Conservation (phyloP, 225 moss, liverwort and hornwort genomes). For the Anthoceros angustus region DNA sequence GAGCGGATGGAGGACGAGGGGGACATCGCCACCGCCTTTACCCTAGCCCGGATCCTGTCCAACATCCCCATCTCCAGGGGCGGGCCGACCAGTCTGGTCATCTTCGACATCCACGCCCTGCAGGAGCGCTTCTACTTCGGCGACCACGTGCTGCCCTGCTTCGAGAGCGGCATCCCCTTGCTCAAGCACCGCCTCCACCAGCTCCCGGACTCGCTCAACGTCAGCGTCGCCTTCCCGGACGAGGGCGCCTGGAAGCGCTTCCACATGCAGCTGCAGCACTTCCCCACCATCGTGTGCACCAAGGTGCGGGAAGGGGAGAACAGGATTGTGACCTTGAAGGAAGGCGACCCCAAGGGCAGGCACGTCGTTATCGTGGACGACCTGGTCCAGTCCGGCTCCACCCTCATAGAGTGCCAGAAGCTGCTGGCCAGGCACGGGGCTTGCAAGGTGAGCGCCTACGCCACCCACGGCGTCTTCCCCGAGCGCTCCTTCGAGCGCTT, state of each 20-base stretch:
- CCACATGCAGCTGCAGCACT: conserved; percentile 98
- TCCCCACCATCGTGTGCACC: conserved; percentile 84
- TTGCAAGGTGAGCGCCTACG: conserved; percentile 90
- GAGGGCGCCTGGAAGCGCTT: conserved; percentile 99
- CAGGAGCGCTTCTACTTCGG: conserved; percentile 99
- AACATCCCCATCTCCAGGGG: conserved; percentile 98
- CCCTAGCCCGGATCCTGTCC: conserved; percentile 72
- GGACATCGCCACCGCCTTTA: conserved; percentile 95
- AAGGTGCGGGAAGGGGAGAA: conserved; percentile 91
- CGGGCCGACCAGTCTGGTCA: conserved; percentile 92
- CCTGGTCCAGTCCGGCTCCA: conserved; percentile 96
- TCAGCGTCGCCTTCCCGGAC: conserved; percentile 93
- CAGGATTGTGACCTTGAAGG: conserved; percentile 75
- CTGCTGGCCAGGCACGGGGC: conserved; percentile 66
- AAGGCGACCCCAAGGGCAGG: conserved; percentile 79
- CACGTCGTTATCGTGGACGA: conserved; percentile 97
- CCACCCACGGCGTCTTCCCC: conserved; percentile 91
- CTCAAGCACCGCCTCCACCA: conserved; percentile 96
- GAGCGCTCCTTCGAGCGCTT: conserved; percentile 88
- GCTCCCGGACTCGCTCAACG: conserved; percentile 85
- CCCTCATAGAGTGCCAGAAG: conserved; percentile 95
- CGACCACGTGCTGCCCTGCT: conserved; percentile 95
- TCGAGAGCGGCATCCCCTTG: conserved; percentile 97
- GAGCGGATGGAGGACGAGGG: conserved; percentile 99
- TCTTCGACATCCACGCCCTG: conserved; percentile 96